Evolutionary conservation across 495 filamentous ascomycete species (phyloP).

Genomic region (Tuber aestivum): DNA sequence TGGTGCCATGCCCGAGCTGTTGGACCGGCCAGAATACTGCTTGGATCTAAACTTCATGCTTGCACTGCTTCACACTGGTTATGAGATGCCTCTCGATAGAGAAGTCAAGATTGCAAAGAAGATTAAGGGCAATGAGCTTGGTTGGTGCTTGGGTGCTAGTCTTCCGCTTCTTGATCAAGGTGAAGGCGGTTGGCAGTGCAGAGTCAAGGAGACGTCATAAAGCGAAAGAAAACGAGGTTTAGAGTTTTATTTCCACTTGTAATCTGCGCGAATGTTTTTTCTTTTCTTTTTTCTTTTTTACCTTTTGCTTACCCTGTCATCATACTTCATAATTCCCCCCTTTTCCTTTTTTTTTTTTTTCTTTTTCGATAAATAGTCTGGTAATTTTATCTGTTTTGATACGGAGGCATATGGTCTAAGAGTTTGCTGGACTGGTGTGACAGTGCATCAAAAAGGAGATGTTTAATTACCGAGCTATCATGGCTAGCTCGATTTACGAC

Average conservation of each 20-base stretch:
- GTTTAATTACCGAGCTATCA: neutral
- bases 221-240: constrained; percentile 5
- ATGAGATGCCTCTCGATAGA: constrained; percentile 93
- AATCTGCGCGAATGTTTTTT: neutral
- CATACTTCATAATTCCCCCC: neutral
- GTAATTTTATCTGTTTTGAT: neutral
- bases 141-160: constrained; percentile 95
- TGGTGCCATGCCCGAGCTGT: constrained; percentile 67
- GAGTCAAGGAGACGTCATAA: constrained; percentile 58
- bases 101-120: constrained; percentile 98
- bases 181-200: constrained; percentile 67
- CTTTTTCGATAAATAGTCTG: neutral
- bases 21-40: constrained; percentile 78
- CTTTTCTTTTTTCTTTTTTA: neutral
- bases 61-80: constrained; percentile 84
- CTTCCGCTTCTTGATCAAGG: constrained; percentile 66
- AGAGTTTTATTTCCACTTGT: neutral
- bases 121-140: constrained; percentile 92
- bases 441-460: neutral
- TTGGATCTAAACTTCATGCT: constrained; percentile 95
- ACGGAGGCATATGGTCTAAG: neutral
- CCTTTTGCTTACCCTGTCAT: neutral
- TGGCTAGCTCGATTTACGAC: neutral
- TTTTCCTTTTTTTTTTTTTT: neutral
- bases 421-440: neutral